Evolutionary conservation across 2,329 filamentous ascomycete genomes (phyloP).

Genomic region (Colletotrichum graminicola): DNA sequence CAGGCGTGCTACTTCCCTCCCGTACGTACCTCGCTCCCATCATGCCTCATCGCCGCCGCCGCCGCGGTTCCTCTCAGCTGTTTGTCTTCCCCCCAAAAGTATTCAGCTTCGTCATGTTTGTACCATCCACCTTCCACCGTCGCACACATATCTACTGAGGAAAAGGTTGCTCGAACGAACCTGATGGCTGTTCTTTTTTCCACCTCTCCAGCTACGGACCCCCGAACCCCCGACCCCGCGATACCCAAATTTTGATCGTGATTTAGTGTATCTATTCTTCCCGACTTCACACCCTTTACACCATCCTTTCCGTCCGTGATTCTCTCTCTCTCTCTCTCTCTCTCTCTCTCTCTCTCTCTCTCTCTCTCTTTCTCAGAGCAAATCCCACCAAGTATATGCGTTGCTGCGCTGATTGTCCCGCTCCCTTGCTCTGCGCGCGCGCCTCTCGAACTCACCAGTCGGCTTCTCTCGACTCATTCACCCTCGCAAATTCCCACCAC

Average conservation of each 20-base stretch:
- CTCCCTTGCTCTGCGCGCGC: slow-evolving; percentile 24
- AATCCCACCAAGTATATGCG: background rate
- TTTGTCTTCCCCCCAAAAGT: slow-evolving; percentile 14
- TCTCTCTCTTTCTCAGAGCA: background rate
- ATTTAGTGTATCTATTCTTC: slow-evolving; percentile 13
- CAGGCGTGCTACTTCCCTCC: slow-evolving; percentile 1
- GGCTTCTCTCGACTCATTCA: slow-evolving; percentile 11
- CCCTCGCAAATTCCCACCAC: slow-evolving; percentile 11
- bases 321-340: too few relatives aligned
- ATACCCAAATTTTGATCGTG: slow-evolving; percentile 11
- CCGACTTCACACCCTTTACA: slow-evolving; percentile 1
- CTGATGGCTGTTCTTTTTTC: background rate
- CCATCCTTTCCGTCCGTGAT: background rate
- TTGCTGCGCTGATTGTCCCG: background rate
- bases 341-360: background rate
- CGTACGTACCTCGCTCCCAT: slow-evolving; percentile 1
- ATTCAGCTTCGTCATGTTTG: slow-evolving; percentile 39
- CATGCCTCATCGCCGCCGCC: slow-evolving; percentile 3
- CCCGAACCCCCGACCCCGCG: slow-evolving; percentile 2
- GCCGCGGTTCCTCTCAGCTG: slow-evolving; percentile 8
- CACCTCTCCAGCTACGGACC: background rate
- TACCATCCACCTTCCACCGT: slow-evolving; percentile 16
- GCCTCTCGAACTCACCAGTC: slow-evolving; percentile 6
- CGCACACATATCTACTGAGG: slow-evolving; percentile 3
- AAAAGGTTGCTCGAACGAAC: slow-evolving; percentile 9